Evolutionary conservation across 2,329 filamentous ascomycete genomes (phyloP), one percentile per base, ranked within the genome.

Genomic region (Trichoderma guizhouense): DNA sequence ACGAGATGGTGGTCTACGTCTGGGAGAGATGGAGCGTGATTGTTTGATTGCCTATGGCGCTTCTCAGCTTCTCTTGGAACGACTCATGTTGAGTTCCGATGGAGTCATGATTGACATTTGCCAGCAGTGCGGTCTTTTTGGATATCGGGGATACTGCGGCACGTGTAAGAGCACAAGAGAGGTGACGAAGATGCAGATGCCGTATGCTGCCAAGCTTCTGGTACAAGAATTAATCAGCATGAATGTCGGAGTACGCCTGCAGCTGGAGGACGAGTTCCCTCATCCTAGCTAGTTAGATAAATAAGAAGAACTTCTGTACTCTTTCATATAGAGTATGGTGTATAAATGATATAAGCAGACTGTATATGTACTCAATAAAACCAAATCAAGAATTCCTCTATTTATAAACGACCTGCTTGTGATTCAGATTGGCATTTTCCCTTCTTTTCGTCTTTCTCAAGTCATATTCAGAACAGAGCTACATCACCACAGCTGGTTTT

Each of bases 1-100:
- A 9, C 87, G 95, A 71, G 93, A 97, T 75, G 96, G 96, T 82
- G 96, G 96, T 81, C 86, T 99, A 57, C 91, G 96, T 80, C 85
- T 99, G 60, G 96, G 97, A 79, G 96, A 99, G 84, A 99, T 99
- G 97, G 96, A 99, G 81, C 93, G 96, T 77, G 96, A 99, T 85
- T 99, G 96, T 83, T 82, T 99, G 74, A 98, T 99, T 76, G 96
- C 96, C 11, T 99, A 99, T 80, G 96, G 96, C 71, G 96, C 96
- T 9, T 94, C 91, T 69, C 96, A 99, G 82, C 86, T 99, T 43
- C 86, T 99, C 36, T 86, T 98, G 3, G 96, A 99, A 83, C 90
- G 96, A 47, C 85, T 99, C 73, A 99, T 99, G 97, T 88, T 97
- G 73, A 95, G 92, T 74, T 97, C 93, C 1, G 96, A 99, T 83